These are phyloP conservation scores for Phaeotremella fagi DNA, from an alignment of 768 basidiomycete species.

Conservation along the genomic window DNA sequence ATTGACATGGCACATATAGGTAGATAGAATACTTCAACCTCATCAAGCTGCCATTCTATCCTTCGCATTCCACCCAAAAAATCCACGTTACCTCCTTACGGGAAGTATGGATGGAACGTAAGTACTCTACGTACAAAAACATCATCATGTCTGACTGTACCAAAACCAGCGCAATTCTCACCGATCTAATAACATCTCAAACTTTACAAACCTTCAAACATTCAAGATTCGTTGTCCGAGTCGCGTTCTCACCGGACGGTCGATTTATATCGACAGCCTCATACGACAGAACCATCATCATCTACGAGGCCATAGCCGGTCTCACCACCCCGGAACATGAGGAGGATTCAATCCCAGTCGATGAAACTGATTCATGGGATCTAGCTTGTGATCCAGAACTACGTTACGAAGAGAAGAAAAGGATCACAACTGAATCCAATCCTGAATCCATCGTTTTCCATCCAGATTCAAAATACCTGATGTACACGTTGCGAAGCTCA, in stretches of 20 bases:
- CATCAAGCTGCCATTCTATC: conserved; percentile 42
- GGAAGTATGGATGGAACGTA: conserved; percentile 48
- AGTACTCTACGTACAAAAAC: conserved; percentile 10
- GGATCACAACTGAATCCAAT: conserved; percentile 34
- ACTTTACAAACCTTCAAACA: conserved; percentile 41
- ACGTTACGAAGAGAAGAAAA: conserved; percentile 26
- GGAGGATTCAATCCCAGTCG: conserved; percentile 22
- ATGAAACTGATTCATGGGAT: conserved; percentile 33
- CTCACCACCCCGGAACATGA: conserved; percentile 5
- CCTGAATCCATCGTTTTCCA: conserved; percentile 45
- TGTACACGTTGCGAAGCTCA: conserved; percentile 36
- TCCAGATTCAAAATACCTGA: conserved; percentile 25
- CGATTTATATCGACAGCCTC: conserved; percentile 40
- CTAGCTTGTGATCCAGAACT: conserved; percentile 37
- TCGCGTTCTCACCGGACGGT: conserved; percentile 36
- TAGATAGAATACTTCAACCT: conserved; percentile 33
- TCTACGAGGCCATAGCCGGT: conserved; percentile 22
- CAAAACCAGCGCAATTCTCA: conserved; percentile 30
- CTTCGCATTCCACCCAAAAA: conserved; percentile 37
- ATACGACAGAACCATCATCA: conserved; percentile 39
- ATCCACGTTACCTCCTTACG: conserved; percentile 40
- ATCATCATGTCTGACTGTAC: neutral
- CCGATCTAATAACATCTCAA: conserved; percentile 39
- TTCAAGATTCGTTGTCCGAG: conserved; percentile 39
- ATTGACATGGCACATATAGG: too few relatives aligned